These are phyloP conservation scores for Salix viminalis DNA, from an alignment of 345 rosid genomes.

Conservation along the genomic window DNA sequence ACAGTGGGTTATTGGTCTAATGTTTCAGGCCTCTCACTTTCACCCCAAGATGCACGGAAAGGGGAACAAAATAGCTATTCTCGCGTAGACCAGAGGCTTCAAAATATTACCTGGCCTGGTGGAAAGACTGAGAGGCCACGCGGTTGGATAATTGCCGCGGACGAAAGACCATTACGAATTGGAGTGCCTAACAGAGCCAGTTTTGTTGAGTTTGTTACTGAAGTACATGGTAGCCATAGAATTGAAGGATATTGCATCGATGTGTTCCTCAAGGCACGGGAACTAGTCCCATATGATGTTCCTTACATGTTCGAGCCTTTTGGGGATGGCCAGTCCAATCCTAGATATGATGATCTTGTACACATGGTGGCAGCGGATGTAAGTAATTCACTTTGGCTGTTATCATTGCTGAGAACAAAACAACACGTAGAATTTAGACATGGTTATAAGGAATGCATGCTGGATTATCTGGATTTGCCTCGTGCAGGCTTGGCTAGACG, in stretches of 20 bases:
- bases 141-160: constrained; percentile 74
- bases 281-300: constrained; percentile 62
- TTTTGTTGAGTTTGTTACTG: constrained; percentile 64
- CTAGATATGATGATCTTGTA: constrained; percentile 47
- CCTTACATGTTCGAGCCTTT: constrained; percentile 59
- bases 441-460: not conserved
- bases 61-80: constrained; percentile 23
- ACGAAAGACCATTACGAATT: constrained; percentile 61
- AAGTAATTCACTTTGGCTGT: constrained; percentile 31
- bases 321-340: constrained; percentile 71
- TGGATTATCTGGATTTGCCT: not conserved
- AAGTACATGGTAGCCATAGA: constrained; percentile 39
- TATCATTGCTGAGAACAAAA: not conserved
- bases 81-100: constrained; percentile 43
- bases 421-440: not conserved
- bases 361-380: constrained; percentile 54
- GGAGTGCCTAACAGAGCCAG: constrained; percentile 79
- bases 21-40: constrained; percentile 46
- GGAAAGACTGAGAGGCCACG: constrained; percentile 61
- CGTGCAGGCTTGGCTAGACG: not conserved
- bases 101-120: constrained; percentile 71
- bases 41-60: constrained; percentile 39
- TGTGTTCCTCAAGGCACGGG: constrained; percentile 61
- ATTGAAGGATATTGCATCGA: constrained; percentile 74
- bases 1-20: constrained; percentile 74